Conservation (phyloP, 495 filamentous ascomycete species). For the Penicilliopsis zonata region DNA sequence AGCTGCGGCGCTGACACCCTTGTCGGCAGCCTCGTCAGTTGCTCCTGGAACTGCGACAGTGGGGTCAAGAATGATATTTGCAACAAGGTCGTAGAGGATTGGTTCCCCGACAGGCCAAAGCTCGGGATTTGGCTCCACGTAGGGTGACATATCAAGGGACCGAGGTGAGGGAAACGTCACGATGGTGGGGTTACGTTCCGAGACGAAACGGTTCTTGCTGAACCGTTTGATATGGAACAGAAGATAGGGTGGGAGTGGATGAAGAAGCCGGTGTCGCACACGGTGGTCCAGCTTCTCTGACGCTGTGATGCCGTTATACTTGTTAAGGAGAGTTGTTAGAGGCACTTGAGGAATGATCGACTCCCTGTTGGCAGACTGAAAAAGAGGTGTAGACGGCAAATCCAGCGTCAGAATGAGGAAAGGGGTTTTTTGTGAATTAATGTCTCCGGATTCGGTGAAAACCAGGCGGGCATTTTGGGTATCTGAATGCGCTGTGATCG, state of each 20-base stretch:
- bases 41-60: conserved; percentile 68
- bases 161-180: conserved; percentile 78
- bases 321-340: conserved; percentile 75
- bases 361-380: conserved; percentile 78
- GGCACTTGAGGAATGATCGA: conserved; percentile 97
- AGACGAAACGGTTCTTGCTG: conserved; percentile 87
- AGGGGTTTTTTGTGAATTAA: conserved; percentile 60
- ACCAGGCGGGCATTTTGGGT: conserved; percentile 70
- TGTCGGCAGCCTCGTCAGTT: conserved; percentile 68
- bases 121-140: conserved; percentile 63
- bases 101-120: conserved; percentile 61
- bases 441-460: conserved; percentile 81
- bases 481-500: conserved; percentile 86
- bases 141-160: conserved; percentile 76
- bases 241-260: conserved; percentile 85
- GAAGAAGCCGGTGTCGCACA: conserved; percentile 78
- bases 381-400: conserved; percentile 86
- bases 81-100: conserved; percentile 91
- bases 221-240: conserved; percentile 97
- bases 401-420: conserved; percentile 91
- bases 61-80: conserved; percentile 67
- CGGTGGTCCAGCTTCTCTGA: conserved; percentile 82
- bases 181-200: conserved; percentile 94
- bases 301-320: conserved; percentile 83
- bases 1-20: conserved; percentile 62